A percentile compares a stretch with the other conserved stretches of the same genome.
phyloP scores from a whole-genome alignment of 495 filamentous ascomycete genomes.

The Penicillium herquei region DNA sequence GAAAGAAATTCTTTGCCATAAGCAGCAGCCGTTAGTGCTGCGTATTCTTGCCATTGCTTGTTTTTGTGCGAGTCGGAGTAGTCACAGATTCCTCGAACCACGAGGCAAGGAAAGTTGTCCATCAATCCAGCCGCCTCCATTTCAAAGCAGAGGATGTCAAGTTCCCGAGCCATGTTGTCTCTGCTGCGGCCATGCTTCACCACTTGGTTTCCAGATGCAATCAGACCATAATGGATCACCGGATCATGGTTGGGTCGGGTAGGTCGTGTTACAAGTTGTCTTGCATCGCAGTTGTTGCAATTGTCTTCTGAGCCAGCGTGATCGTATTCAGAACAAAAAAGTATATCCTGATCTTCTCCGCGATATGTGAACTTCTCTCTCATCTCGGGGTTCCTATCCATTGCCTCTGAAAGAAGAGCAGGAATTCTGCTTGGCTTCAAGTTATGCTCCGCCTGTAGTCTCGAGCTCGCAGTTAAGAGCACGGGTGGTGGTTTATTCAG shows the following conservation, averaged over 20 bases:
- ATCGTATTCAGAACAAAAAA: conserved; percentile 4
- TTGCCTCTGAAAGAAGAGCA: neutral
- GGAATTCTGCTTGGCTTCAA: conserved; percentile 2
- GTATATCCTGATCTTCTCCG: neutral
- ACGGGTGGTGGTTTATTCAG: conserved; percentile 32
- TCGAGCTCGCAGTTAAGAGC: conserved; percentile 22
- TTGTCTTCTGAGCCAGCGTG: neutral
- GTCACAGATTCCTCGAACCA: conserved; percentile 37
- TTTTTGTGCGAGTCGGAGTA: conserved; percentile 40
- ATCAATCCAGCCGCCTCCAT: conserved; percentile 9
- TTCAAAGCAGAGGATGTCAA: conserved; percentile 4
- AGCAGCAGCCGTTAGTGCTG: conserved; percentile 29
- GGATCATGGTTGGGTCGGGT: conserved; percentile 9
- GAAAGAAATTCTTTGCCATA: conserved; percentile 30
- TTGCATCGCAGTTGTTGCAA: conserved; percentile 14
- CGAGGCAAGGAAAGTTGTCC: conserved; percentile 29
- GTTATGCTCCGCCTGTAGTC: neutral
- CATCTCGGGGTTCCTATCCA: conserved; percentile 1
- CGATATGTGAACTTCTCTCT: neutral
- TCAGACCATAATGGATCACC: conserved; percentile 34
- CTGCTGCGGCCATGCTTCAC: conserved; percentile 30
- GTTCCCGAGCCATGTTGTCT: conserved; percentile 12
- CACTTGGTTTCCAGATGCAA: conserved; percentile 38
- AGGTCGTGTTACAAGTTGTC: conserved; percentile 6
- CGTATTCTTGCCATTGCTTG: conserved; percentile 35